Conservation (phyloP, 1,139 yeast species). For the Geotrichum fermentans region DNA sequence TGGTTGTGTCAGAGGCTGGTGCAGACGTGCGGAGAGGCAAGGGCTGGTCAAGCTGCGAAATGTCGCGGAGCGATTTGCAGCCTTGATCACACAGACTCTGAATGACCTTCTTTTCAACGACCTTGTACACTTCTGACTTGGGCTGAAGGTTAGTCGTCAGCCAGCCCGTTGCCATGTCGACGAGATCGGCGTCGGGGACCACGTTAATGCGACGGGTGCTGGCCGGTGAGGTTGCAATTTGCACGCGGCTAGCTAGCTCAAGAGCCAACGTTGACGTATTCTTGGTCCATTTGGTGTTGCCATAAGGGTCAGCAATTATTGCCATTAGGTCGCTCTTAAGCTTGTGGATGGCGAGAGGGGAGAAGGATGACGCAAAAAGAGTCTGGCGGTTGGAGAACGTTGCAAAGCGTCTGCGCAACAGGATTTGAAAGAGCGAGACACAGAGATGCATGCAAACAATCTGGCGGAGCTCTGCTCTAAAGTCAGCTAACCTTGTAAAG, state of each 20-base stretch:
- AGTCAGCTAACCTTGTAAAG: slow-evolving; percentile 67
- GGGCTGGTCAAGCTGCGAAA: slow-evolving; percentile 26
- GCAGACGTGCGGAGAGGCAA: slow-evolving; percentile 20
- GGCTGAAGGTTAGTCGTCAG: slow-evolving; percentile 82
- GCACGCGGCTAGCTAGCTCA: slow-evolving; percentile 53
- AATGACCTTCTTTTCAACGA: slow-evolving; percentile 53
- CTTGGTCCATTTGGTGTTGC: slow-evolving; percentile 86
- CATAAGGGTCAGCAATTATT: slow-evolving; percentile 78
- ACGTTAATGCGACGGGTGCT: background rate
- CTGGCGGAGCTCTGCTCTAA: slow-evolving; percentile 83
- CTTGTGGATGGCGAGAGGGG: slow-evolving; percentile 28
- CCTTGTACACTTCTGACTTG: slow-evolving; percentile 67
- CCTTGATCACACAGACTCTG: slow-evolving; percentile 26
- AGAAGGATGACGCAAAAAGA: slow-evolving; percentile 15
- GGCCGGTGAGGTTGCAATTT: background rate
- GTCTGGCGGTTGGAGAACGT: slow-evolving; percentile 25
- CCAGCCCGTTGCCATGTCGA: slow-evolving; percentile 75
- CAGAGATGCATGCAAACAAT: slow-evolving; percentile 76
- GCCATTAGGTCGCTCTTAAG: slow-evolving; percentile 62
- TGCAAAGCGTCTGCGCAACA: slow-evolving; percentile 40
- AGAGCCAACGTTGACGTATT: slow-evolving; percentile 69
- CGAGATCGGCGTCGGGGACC: slow-evolving; percentile 11
- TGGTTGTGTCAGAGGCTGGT: slow-evolving; percentile 9
- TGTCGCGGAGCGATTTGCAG: slow-evolving; percentile 22
- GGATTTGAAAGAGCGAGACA: slow-evolving; percentile 64